Base-by-base conservation (phyloP, 192 early-diverging fungal genomes). In the Phycomyces nitens region DNA sequence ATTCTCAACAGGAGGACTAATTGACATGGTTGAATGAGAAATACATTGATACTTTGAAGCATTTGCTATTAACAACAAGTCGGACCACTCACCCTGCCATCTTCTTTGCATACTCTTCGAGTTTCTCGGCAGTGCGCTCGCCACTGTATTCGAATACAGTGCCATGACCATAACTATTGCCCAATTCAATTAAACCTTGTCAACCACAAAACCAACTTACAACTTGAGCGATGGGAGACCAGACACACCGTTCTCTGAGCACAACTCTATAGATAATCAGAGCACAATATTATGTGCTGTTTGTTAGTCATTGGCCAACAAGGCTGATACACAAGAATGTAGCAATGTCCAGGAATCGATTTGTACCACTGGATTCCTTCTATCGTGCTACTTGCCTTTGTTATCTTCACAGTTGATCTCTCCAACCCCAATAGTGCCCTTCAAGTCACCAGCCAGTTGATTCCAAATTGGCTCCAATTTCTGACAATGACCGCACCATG, bases 401-500 rank as follows among this genome's bases (percentile, higher is more conserved):
- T 87, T 76, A 34, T 76, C 76, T 20, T 86, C 87, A 77, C 94
- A 96, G 75, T 96, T 88, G 22, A 96, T 83, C 52, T 87, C 79
- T 52, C 86, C 94, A 22, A 95, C 77, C 61, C 94, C 93, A 24
- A 94, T 80, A 34, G 80, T 77, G 41, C 80, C 84, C 57, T 82
- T 81, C 57, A 89, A 47, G 10, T 60, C 67, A 18, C 68, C 71
- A 18, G 82, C 89, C 52, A 96, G 68, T 53, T 86, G 66, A 12
- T 82, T 80, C 82, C 90, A 95, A n/a, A 79, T 80, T 1, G 93
- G 93, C 12, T 85, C 89, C 66, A 96, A 82, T 3, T 77, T 72
- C 77, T 91, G 80, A 79, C 94, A 96, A 74, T 94, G 92, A 20
- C 77, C 69, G 65, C 91, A 93, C 89, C 88, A 92, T 7, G 92